Percentiles rank a stretch among this genome's conserved stretches.
Conservation (phyloP, 495 filamentous ascomycete genomes). For the Penicillium mononematosum region DNA sequence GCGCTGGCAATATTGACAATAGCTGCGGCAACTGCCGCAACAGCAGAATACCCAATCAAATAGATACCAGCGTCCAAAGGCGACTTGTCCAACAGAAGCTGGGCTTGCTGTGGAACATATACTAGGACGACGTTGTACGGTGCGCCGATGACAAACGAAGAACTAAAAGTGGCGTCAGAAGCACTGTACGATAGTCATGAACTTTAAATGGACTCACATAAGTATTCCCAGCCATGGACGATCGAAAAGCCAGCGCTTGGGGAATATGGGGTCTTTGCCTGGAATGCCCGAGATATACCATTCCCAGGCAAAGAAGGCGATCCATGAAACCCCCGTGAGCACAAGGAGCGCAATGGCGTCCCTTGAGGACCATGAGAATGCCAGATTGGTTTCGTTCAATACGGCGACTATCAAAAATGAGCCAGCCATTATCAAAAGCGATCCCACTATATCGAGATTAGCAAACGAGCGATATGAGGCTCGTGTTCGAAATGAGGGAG, state of each 20-base stretch:
- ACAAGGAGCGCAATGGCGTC: conserved; percentile 47
- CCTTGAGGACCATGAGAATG: conserved; percentile 39
- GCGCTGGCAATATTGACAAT: conserved; percentile 43
- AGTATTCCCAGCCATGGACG: conserved; percentile 35
- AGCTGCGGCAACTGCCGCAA: conserved; percentile 50
- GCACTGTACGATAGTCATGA: neutral
- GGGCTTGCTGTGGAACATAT: conserved; percentile 59
- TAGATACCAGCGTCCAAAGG: conserved; percentile 52
- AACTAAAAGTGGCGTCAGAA: conserved; percentile 16
- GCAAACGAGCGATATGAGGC: conserved; percentile 31
- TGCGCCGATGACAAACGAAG: conserved; percentile 46
- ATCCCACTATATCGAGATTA: conserved; percentile 57
- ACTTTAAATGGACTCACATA: conserved; percentile 23
- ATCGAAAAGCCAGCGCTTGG: conserved; percentile 35
- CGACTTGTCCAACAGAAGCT: conserved; percentile 52
- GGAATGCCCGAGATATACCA: conserved; percentile 32
- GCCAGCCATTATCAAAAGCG: conserved; percentile 50
- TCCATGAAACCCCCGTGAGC: conserved; percentile 32
- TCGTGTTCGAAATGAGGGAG: conserved; percentile 29
- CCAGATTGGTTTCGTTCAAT: conserved; percentile 56
- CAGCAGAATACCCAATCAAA: conserved; percentile 52
- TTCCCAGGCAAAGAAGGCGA: conserved; percentile 41
- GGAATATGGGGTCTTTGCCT: conserved; percentile 38
- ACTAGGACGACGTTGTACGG: conserved; percentile 55
- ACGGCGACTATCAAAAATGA: conserved; percentile 57